Evolutionary conservation across 371 early-diverging fungal species (phyloP).

Genomic region (Rhizopus delemar): DNA sequence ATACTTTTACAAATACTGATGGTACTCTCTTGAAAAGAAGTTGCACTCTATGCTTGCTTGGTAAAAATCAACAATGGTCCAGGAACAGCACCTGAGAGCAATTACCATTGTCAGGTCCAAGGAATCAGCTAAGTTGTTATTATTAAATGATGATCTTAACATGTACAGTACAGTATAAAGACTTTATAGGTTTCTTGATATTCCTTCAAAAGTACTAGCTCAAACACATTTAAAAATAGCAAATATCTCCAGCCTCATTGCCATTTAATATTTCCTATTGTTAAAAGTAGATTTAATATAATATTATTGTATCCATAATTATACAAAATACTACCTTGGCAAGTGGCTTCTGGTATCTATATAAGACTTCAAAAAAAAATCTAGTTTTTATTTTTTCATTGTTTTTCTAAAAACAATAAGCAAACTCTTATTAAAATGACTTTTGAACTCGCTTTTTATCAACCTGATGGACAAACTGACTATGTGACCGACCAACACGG

Average conservation of each 20-base stretch:
- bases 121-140: background rate
- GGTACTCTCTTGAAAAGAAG: no score
- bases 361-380: conserved; percentile 3
- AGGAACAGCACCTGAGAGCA: background rate
- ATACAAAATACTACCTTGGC: conserved; percentile 1
- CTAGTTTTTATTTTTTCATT: no score
- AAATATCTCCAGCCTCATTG: background rate
- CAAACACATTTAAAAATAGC: background rate
- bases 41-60: no score
- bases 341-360: conserved; percentile 1
- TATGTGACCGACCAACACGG: no score
- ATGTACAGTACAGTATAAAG: background rate
- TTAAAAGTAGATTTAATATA: conserved; percentile 1
- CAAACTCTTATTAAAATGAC: no score
- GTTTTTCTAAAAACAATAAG: no score
- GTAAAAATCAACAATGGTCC: no score
- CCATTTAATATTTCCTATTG: conserved; percentile 5
- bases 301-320: conserved; percentile 1
- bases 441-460: no score
- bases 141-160: conserved; percentile 1
- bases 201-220: conserved; percentile 2
- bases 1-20: no score
- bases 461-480: no score
- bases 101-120: background rate
- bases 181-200: conserved; percentile 2